Conservation (phyloP, 106 monocot genomes). For the Iris macrosiphon region DNA sequence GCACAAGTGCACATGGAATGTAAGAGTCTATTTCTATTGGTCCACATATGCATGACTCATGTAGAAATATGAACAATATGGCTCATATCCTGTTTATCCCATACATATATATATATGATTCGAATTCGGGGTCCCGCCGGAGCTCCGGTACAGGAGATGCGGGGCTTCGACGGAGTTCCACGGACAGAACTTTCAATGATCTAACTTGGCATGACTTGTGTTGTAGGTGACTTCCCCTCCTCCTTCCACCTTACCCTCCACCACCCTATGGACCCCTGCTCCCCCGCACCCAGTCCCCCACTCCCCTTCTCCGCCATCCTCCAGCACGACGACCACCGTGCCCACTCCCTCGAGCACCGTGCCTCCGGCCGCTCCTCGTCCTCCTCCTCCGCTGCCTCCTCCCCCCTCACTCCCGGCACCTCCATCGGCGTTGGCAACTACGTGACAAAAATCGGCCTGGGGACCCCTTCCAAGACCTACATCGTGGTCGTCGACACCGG, state of each 20-base stretch:
- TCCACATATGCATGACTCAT: no score
- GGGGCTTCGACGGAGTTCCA: no score
- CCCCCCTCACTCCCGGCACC: slow-evolving; percentile 31
- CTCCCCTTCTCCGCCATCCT: slow-evolving; percentile 33
- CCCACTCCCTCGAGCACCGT: slow-evolving; percentile 32
- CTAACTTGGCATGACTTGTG: no score
- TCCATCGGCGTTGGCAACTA: slow-evolving; percentile 70
- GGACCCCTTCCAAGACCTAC: slow-evolving; percentile 49
- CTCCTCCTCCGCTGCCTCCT: neutral
- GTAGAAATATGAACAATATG: no score
- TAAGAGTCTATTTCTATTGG: no score
- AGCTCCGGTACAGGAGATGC: neutral
- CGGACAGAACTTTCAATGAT: no score
- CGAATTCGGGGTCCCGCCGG: neutral
- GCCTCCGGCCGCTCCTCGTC: neutral
- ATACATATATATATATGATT: neutral
- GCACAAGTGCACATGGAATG: no score
- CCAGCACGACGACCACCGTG: slow-evolving; percentile 49
- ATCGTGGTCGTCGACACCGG: slow-evolving; percentile 88
- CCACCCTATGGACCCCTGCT: slow-evolving; percentile 14
- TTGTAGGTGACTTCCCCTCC: neutral
- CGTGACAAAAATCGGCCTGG: slow-evolving; percentile 56
- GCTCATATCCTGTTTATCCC: neutral
- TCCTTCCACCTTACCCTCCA: slow-evolving; percentile 56
- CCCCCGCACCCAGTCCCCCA: slow-evolving; percentile 25